phyloP scores from a whole-genome alignment of 169 alveolate genomes.

The Plasmodium malariae region DNA sequence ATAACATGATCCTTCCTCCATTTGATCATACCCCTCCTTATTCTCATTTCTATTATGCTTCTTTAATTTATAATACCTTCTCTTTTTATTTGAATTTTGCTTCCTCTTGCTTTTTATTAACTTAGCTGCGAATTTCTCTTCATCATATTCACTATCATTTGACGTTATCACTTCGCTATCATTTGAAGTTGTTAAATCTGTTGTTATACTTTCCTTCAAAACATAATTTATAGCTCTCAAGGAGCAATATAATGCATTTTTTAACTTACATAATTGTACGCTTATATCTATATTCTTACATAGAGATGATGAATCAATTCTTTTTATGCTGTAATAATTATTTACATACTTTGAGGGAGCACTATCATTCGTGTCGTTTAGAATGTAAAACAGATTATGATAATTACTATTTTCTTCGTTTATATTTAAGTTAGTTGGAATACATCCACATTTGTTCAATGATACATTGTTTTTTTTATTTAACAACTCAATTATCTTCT shows the following conservation, averaged over 20 bases:
- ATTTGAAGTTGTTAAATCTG: background rate
- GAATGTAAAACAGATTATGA: slow-evolving; percentile 24
- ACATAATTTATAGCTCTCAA: slow-evolving; percentile 14
- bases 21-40: background rate
- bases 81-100: background rate
- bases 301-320: background rate
- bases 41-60: background rate
- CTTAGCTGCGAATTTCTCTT: background rate
- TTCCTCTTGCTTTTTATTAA: slow-evolving; percentile 16
- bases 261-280: slow-evolving; percentile 42
- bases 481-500: background rate
- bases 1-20: background rate
- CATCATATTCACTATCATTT: slow-evolving; percentile 16
- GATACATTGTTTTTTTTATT: slow-evolving; percentile 1
- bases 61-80: background rate
- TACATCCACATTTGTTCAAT: background rate
- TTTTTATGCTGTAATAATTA: slow-evolving; percentile 33
- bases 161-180: background rate
- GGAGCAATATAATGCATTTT: slow-evolving; percentile 38
- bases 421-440: slow-evolving; percentile 30
- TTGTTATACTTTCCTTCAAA: slow-evolving; percentile 1
- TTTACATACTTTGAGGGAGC: slow-evolving; percentile 20
- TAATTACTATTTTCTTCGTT: slow-evolving; percentile 56
- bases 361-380: slow-evolving; percentile 8
- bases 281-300: slow-evolving; percentile 37